Evolutionary conservation across 192 early-diverging fungal species (phyloP), one percentile per base, ranked within the genome.

Genomic region (Gigaspora rosea): DNA sequence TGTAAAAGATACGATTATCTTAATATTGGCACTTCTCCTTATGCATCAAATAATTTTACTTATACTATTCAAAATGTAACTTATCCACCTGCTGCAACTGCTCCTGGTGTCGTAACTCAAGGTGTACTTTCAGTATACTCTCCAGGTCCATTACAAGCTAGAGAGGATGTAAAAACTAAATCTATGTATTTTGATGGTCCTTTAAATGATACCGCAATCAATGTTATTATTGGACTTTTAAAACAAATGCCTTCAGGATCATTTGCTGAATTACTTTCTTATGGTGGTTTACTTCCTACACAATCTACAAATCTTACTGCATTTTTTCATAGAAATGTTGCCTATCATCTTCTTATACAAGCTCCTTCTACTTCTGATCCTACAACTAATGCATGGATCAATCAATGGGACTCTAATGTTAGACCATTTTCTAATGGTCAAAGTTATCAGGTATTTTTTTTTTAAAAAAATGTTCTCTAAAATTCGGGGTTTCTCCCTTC

Each of bases 391-490:
- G 47, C 22, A 52, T 73, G 13, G 20, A 47, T 73, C 11, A 73
- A 41, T 48, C 16, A 27, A 46, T 73, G 71, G 71, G 71, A 73
- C 18, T 16, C 13, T 15, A 3, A 3, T 54, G 33, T 73, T 36
- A 58, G 71, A 58, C 50, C 71, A 0, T 58, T 73, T 20, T 73
- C 71, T n/a, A 73, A 73, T 73, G 71, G 71, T 41, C 12, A 8
- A n/a, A 73, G 71, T 73, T 73, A 73, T 73, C 52, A 58, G 54
- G 71, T 73, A 58, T 33, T 36, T 72, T n/a, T n/a, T 46, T 16
- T 9, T 20, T 58, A 41, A 73, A 41, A 46, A n/a, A 27, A 27
- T 27, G 0, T 57, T n/a, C 22, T 10, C 4, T 47, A 33, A 10
- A 7, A 46, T 36, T 56, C 18, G 13, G 27, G 0, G 35, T 18